Conservation (phyloP, 2,329 filamentous ascomycete species). For the Aspergillus sp. region DNA sequence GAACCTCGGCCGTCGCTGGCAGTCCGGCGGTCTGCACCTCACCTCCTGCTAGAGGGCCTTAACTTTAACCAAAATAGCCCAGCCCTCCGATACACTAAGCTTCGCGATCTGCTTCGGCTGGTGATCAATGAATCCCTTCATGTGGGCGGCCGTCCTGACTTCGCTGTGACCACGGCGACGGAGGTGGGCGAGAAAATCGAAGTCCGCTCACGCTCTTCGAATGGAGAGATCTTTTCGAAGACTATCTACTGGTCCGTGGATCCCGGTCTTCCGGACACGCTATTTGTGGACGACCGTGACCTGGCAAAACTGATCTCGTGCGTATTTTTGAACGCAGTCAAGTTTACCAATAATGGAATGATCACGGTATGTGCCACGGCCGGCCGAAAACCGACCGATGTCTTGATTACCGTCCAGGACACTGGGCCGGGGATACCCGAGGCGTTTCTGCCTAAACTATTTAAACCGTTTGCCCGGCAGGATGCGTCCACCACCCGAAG, state of each 20-base stretch:
- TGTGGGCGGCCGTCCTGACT: slow-evolving; percentile 49
- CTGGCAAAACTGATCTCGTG: slow-evolving; percentile 64
- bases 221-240: slow-evolving; percentile 44
- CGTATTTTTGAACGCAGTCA: slow-evolving; percentile 66
- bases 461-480: slow-evolving; percentile 68
- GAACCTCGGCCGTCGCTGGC: slow-evolving; percentile 35
- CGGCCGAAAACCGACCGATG: slow-evolving; percentile 51
- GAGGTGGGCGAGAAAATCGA: slow-evolving; percentile 47
- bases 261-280: slow-evolving; percentile 44
- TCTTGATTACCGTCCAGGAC: slow-evolving; percentile 63
- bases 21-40: slow-evolving; percentile 35
- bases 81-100: slow-evolving; percentile 42
- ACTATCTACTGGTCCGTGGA: slow-evolving; percentile 51
- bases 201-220: slow-evolving; percentile 44
- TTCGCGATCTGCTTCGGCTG: slow-evolving; percentile 46
- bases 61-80: slow-evolving; percentile 34
- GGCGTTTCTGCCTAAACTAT: slow-evolving; percentile 64
- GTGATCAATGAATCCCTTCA: slow-evolving; percentile 50
- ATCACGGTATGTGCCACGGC: slow-evolving; percentile 58
- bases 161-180: slow-evolving; percentile 44
- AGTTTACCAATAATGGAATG: slow-evolving; percentile 65
- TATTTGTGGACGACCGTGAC: slow-evolving; percentile 61
- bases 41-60: slow-evolving; percentile 35
- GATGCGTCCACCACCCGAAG: slow-evolving; percentile 66
- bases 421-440: slow-evolving; percentile 68